Percentiles rank a stretch among this genome's conserved stretches.
Evolutionary conservation across 345 rosid genomes (phyloP).

Genomic region (Gossypium raimondii): DNA sequence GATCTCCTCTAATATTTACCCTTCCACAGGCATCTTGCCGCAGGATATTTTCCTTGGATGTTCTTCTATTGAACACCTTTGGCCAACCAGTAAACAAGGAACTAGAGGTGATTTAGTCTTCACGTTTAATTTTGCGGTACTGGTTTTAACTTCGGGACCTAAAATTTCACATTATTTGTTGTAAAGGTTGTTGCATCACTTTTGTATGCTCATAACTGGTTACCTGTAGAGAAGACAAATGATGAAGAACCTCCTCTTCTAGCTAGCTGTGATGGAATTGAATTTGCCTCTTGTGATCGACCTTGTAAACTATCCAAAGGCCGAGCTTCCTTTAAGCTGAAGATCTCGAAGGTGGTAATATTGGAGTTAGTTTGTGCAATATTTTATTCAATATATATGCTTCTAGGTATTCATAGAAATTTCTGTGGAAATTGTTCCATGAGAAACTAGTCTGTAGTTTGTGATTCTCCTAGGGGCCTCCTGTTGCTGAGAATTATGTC

Average conservation of each 20-base stretch:
- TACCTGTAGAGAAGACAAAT: slow-evolving; percentile 57
- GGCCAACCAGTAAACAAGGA: slow-evolving; percentile 57
- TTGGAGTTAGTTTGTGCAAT: slow-evolving; percentile 13
- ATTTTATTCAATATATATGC: not conserved
- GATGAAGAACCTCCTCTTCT: slow-evolving; percentile 74
- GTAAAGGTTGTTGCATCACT: slow-evolving; percentile 70
- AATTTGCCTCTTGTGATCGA: slow-evolving; percentile 57
- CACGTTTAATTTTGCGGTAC: not conserved
- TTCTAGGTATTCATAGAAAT: not conserved
- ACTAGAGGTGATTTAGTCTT: slow-evolving; percentile 44
- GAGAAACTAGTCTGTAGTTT: not conserved
- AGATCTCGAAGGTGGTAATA: slow-evolving; percentile 66
- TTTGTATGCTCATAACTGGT: slow-evolving; percentile 59
- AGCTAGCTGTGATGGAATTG: slow-evolving; percentile 69
- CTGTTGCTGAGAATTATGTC: not conserved
- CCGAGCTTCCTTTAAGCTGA: slow-evolving; percentile 73
- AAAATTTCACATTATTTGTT: slow-evolving; percentile 16
- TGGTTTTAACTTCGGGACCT: slow-evolving; percentile 4
- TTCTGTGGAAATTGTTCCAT: not conserved
- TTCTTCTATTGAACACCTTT: slow-evolving; percentile 58
- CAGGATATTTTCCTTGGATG: slow-evolving; percentile 69
- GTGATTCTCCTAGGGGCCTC: not conserved
- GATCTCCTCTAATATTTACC: slow-evolving; percentile 10
- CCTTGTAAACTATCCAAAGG: slow-evolving; percentile 60
- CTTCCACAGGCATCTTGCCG: slow-evolving; percentile 57